A percentile compares a stretch with the other conserved stretches of the same genome.
Evolutionary conservation across 83 land plant genomes (phyloP).

Genomic region (Thuja plicata): DNA sequence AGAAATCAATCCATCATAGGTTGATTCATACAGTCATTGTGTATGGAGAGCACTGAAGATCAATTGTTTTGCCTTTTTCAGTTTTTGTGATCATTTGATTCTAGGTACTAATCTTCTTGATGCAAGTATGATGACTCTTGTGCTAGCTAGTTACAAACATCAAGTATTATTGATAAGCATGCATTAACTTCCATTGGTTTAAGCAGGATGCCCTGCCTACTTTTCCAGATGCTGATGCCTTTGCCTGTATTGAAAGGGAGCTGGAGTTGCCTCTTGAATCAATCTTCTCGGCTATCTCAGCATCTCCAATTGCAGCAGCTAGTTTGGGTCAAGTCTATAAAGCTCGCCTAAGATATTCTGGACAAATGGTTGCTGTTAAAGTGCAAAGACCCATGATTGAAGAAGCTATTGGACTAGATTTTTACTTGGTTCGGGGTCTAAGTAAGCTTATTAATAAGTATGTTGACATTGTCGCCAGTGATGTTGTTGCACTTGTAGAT

Average conservation of each 20-base stretch:
- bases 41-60: neutral
- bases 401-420: slow-evolving; percentile 88
- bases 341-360: slow-evolving; percentile 76
- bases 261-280: slow-evolving; percentile 70
- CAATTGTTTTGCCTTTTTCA: neutral
- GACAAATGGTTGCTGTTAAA: slow-evolving; percentile 90
- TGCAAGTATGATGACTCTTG: neutral
- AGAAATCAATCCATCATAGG: neutral
- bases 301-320: slow-evolving; percentile 97
- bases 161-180: neutral
- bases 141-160: slow-evolving; percentile 3
- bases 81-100: neutral
- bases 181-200: neutral
- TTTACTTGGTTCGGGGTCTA: slow-evolving; percentile 72
- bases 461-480: slow-evolving; percentile 84
- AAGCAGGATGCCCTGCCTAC: slow-evolving; percentile 96
- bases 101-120: neutral
- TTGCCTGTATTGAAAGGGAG: slow-evolving; percentile 88
- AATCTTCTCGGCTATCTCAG: slow-evolving; percentile 72
- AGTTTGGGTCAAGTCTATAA: slow-evolving; percentile 98
- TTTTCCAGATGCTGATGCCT: slow-evolving; percentile 89
- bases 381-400: slow-evolving; percentile 95
- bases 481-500: slow-evolving; percentile 93
- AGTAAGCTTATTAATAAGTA: slow-evolving; percentile 76
- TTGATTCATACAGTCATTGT: neutral